A percentile compares a stretch with the other conserved stretches of the same genome.
Evolutionary conservation across 129 eudicot genomes (phyloP).

Genomic region (Saposhnikovia divaricata): DNA sequence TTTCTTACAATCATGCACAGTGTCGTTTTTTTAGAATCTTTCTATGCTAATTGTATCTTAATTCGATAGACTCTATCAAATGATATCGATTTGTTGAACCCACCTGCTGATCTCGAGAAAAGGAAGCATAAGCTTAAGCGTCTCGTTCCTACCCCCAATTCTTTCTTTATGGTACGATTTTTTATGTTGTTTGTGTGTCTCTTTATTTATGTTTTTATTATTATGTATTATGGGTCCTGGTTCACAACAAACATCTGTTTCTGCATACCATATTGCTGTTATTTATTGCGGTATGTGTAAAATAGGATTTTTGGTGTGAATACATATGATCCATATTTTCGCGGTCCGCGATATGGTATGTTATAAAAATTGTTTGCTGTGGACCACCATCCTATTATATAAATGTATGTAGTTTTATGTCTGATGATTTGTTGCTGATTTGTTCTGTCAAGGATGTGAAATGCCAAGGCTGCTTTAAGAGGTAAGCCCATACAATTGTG

Average conservation of each 20-base stretch:
- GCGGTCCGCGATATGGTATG: too few relatives aligned
- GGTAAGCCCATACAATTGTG: constrained; percentile 20
- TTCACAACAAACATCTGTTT: too few relatives aligned
- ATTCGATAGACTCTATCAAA: constrained; percentile 33
- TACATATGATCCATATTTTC: too few relatives aligned
- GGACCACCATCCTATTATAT: too few relatives aligned
- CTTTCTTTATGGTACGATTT: constrained; percentile 45
- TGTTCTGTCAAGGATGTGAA: constrained; percentile 40
- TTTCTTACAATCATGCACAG: too few relatives aligned
- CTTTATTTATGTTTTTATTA: not conserved
- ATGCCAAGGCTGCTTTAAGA: constrained; percentile 56
- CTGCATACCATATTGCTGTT: too few relatives aligned
- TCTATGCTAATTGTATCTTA: not conserved
- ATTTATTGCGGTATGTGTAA: too few relatives aligned
- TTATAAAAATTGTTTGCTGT: too few relatives aligned
- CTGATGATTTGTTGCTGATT: not conserved
- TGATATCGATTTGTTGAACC: constrained; percentile 54
- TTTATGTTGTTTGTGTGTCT: not conserved
- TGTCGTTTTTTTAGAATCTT: not conserved
- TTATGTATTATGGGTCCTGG: too few relatives aligned
- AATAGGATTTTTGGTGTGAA: too few relatives aligned
- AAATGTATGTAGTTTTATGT: not conserved
- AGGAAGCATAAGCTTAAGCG: constrained; percentile 71
- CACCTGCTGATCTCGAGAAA: constrained; percentile 61
- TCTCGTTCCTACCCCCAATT: constrained; percentile 52